Conservation (phyloP, 768 basidiomycete genomes). For the Collybia sp. region DNA sequence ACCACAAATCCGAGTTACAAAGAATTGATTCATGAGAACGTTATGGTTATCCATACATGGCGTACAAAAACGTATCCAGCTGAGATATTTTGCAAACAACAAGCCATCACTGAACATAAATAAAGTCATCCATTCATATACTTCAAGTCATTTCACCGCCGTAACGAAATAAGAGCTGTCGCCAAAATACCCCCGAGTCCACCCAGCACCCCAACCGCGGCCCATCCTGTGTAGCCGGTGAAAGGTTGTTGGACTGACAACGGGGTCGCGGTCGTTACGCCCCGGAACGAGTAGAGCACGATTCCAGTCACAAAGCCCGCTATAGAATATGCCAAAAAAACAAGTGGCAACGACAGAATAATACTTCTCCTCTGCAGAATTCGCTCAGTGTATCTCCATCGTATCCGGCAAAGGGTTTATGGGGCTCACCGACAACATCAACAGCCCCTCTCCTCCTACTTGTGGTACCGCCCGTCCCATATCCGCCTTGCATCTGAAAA, state of each 20-base stretch:
- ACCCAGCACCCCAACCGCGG: conserved; percentile 59
- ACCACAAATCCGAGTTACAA: no score
- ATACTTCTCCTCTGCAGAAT: conserved; percentile 51
- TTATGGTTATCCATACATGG: no score
- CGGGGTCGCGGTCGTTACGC: conserved; percentile 33
- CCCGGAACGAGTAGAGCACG: conserved; percentile 61
- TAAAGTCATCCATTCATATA: no score
- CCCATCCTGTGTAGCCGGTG: conserved; percentile 58
- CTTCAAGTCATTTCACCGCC: conserved; percentile 17
- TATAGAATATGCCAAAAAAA: conserved; percentile 69
- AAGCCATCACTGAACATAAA: no score
- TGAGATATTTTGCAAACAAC: no score
- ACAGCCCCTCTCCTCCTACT: conserved; percentile 54
- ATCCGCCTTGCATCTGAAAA: conserved; percentile 69
- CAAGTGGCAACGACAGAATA: conserved; percentile 67
- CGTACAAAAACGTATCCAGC: no score
- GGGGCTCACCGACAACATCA: conserved; percentile 37
- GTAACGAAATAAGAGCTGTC: conserved; percentile 39
- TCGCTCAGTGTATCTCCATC: no score
- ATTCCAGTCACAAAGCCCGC: conserved; percentile 64
- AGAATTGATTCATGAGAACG: not conserved
- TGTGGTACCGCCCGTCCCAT: conserved; percentile 46
- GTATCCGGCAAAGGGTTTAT: not conserved
- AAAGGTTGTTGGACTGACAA: conserved; percentile 36
- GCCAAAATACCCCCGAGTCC: conserved; percentile 59